These are phyloP conservation scores for Trebouxia sp. DNA, from an alignment of 139 green algal genomes.

Conservation along the genomic window DNA sequence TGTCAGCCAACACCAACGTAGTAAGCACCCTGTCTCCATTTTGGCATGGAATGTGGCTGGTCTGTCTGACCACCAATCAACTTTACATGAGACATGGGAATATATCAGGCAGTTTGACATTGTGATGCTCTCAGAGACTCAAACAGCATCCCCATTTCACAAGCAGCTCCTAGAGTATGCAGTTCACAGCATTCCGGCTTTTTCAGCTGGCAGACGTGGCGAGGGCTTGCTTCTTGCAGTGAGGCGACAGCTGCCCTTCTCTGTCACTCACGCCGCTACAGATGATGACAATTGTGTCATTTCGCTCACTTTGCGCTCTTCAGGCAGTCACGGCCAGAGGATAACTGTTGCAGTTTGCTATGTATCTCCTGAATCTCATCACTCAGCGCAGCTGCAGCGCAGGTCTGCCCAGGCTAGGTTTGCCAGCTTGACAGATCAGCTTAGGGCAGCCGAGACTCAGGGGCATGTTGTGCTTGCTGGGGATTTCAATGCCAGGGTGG, in stretches of 20 bases:
- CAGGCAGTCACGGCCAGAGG: background rate
- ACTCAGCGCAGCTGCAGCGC: background rate
- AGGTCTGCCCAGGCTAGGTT: background rate
- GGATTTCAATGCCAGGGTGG: background rate
- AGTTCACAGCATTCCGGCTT: background rate
- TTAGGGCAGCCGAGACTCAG: no score
- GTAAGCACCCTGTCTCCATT: background rate
- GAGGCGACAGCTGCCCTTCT: background rate
- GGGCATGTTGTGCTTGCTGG: background rate
- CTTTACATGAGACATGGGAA: background rate
- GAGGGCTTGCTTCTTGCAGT: background rate
- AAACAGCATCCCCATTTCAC: background rate
- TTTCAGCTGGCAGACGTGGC: background rate
- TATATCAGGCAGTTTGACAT: background rate
- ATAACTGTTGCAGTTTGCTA: background rate
- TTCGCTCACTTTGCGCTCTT: background rate
- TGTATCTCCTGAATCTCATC: background rate
- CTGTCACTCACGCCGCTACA: background rate
- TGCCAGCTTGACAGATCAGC: background rate
- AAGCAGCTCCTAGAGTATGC: background rate
- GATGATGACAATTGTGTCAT: background rate
- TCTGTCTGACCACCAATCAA: background rate
- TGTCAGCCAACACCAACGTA: background rate
- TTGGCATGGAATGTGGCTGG: background rate
- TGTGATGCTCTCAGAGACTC: background rate